Conservation (phyloP, 2,329 filamentous ascomycete genomes). For the Fusarium decemcellulare region DNA sequence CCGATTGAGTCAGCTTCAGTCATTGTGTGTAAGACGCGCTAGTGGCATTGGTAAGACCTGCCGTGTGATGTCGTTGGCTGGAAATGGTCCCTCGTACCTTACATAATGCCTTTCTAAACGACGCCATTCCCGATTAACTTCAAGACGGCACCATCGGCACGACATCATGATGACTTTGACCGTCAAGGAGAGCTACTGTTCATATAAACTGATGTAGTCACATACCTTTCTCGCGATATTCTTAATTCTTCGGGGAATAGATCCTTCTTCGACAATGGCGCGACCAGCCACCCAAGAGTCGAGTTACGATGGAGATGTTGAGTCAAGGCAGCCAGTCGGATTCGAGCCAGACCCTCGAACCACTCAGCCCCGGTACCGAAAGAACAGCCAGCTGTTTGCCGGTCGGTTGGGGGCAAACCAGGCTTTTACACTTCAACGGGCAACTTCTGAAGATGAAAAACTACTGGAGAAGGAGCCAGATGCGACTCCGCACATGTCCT, state of each 20-base stretch:
- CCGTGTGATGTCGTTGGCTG: neutral
- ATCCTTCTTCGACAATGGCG: conserved; percentile 3
- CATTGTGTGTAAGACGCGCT: conserved; percentile 30
- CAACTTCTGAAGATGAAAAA: conserved; percentile 13
- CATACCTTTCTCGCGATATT: too few relatives aligned
- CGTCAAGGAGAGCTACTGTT: neutral
- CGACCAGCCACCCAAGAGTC: neutral
- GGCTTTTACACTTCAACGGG: conserved; percentile 9
- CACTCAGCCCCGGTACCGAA: conserved; percentile 14
- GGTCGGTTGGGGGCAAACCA: conserved; percentile 42
- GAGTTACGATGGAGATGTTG: conserved; percentile 13
- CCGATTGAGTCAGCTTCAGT: conserved; percentile 26
- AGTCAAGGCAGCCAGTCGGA: neutral
- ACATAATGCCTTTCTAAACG: conserved; percentile 3
- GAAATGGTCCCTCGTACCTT: neutral
- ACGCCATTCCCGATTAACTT: conserved; percentile 4
- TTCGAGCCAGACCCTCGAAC: neutral
- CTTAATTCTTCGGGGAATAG: neutral
- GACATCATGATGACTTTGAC: conserved; percentile 4
- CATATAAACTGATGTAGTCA: too few relatives aligned
- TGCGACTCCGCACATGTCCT: conserved; percentile 57
- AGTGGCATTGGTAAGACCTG: conserved; percentile 15
- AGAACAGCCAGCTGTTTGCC: conserved; percentile 32
- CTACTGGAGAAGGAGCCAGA: conserved; percentile 53
- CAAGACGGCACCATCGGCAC: neutral